Percentiles rank a stretch among this genome's conserved stretches.
These are phyloP conservation scores for Botryotinia globosa DNA, from an alignment of 2,329 filamentous ascomycete genomes.

Conservation along the genomic window DNA sequence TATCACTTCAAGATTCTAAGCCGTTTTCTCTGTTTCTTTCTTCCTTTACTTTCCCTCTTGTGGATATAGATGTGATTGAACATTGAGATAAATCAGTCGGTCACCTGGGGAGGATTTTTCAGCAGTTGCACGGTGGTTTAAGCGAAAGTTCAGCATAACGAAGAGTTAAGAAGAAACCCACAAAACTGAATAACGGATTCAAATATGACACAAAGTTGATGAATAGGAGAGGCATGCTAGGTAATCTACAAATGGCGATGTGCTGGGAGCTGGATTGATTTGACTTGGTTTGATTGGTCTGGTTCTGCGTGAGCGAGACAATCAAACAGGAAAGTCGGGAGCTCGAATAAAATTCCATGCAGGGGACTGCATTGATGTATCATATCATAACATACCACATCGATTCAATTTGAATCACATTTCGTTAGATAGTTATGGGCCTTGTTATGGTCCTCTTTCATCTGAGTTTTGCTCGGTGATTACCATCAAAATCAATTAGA, in stretches of 20 bases:
- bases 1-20: neutral
- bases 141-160: neutral
- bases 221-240: neutral
- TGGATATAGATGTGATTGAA: constrained; percentile 9
- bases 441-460: neutral
- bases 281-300: neutral
- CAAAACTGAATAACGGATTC: neutral
- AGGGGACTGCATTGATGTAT: constrained; percentile 11
- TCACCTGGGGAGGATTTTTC: neutral
- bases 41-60: neutral
- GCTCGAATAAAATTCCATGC: neutral
- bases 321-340: neutral
- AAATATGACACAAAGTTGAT: neutral
- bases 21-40: neutral
- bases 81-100: constrained; percentile 6
- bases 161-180: neutral
- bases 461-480: neutral
- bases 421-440: neutral
- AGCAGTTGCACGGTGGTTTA: neutral
- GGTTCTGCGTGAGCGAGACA: neutral
- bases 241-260: neutral
- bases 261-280: neutral
- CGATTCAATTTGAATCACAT: neutral
- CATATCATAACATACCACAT: constrained; percentile 12
- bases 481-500: neutral